Evolutionary conservation across 345 rosid species (phyloP), one percentile per base, ranked within the genome.

Genomic region (Rhodamnia rubescens): DNA sequence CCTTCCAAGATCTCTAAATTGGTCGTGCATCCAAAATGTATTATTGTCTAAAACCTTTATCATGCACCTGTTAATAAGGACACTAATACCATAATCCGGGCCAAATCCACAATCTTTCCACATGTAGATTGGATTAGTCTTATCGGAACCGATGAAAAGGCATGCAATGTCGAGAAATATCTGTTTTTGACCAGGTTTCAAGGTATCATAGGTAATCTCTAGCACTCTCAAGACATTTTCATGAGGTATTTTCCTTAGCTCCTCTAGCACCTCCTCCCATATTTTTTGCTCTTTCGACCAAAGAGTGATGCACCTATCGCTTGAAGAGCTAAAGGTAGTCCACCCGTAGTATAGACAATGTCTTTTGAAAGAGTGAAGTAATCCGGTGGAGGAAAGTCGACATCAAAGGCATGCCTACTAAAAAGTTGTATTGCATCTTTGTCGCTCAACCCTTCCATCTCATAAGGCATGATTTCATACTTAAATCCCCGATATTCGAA

Each of bases 351-450:
- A 14, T 1, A 3, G 2, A 59, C 20, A 59, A 59, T 6, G 9
- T 0, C 1, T 3, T 59, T 0, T 0, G 74, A 59, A 59, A 59
- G 74, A 59, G 10, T 3, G 21, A 3, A 0, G 5, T 59, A 59
- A 27, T 0, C 9, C 0, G 0, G 5, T 3, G 0, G 74, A 27
- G 74, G 74, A 59, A 1, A 27, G 21, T 59, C 0, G 0, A 0
- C 0, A 1, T 27, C 0, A 0, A 59, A 27, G 40, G 74, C 74
- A 59, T 59, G 40, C 10, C 1, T 14, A 5, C 74, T 59, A 27
- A 59, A 59, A 59, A 59, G 74, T 27, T 13, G 10, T 27, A 59
- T 40, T 27, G 74, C 40, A 1, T 59, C 5, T 59, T n/a, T 4
- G 1, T 13, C 0, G 1, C 10, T 27, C 36, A 59, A 59, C 20